phyloP scores from a whole-genome alignment of 306 rosid genomes.

The Sicyos baderoa region DNA sequence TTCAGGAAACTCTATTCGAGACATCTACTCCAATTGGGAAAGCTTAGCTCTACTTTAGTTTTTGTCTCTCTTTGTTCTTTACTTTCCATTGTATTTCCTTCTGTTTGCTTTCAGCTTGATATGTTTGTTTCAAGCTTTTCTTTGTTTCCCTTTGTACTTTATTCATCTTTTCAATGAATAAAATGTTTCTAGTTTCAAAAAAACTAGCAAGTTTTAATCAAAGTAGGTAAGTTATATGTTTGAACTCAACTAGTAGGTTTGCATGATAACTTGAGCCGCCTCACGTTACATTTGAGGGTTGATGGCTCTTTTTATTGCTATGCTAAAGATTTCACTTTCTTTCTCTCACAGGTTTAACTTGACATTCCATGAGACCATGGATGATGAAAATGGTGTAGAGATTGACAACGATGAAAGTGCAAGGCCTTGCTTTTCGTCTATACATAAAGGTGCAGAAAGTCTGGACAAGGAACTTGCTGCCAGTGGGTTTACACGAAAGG shows the following conservation, averaged over 20 bases:
- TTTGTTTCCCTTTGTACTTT: too few relatives aligned
- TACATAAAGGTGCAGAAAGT: conserved; percentile 51
- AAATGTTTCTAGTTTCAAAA: too few relatives aligned
- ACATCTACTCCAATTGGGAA: too few relatives aligned
- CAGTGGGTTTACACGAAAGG: conserved; percentile 78
- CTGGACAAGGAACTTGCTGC: conserved; percentile 88
- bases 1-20: too few relatives aligned
- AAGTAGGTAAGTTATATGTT: background rate
- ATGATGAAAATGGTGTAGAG: conserved; percentile 44
- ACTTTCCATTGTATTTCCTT: too few relatives aligned
- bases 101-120: too few relatives aligned
- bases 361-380: conserved; percentile 50
- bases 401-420: conserved; percentile 43
- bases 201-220: background rate
- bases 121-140: too few relatives aligned
- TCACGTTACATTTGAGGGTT: background rate
- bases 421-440: conserved; percentile 51
- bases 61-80: too few relatives aligned
- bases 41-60: too few relatives aligned
- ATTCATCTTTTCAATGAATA: too few relatives aligned
- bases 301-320: background rate
- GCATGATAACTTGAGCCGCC: background rate
- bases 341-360: conserved; percentile 54
- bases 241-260: background rate
- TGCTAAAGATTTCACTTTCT: background rate